Evolutionary conservation across 208 protist species (phyloP), one percentile per base, ranked within the genome.

Genomic region (Acanthamoeba pearcei): DNA sequence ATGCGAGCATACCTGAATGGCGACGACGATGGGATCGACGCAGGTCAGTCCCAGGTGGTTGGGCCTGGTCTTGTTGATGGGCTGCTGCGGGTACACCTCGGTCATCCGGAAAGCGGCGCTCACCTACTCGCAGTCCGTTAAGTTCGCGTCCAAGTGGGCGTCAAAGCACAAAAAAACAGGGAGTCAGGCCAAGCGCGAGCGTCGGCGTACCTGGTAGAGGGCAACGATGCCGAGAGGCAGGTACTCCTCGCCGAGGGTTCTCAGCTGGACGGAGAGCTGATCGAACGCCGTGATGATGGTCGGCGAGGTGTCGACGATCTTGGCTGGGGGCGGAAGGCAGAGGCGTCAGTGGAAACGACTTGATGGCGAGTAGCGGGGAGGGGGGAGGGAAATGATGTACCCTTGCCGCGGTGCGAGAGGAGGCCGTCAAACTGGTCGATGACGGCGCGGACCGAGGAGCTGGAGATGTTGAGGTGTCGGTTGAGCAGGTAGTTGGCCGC

Each of bases 241-340:
- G 15, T 57, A 66, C 32, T 57, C 49, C 29, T 57, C 82, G 10
- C 53, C 82, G 29, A 89, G 32, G 27, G n/a, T 42, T 64, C 51
- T 9, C 29, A 89, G 53, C 55, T 89, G 82, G 6, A 49, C n/a
- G 8, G 82, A 57, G 12, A 89, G 53, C 32, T 42, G 42, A 66
- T 89, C 82, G 22, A 89, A 89, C 27, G 82, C 49, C 49, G 82
- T 89, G 42, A 89, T 89, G 46, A 89, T 89, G 38, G 15, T 66
- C 17, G 42, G n/a, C 27, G 82, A 89, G 8, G 82, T 89, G 32
- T 89, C 82, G n/a, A 89, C 82, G 27, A 89, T 89, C 82, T 49
- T 32, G 29, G 82, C 82, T 89, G 49, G 38, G 5, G 8, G 49
- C 32, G 32, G 32, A 35, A 35, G 32, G 32, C 32, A 35, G 32